These are phyloP conservation scores for Calonectria multiphialidica DNA, from an alignment of 2,329 filamentous ascomycete species.

Conservation along the genomic window DNA sequence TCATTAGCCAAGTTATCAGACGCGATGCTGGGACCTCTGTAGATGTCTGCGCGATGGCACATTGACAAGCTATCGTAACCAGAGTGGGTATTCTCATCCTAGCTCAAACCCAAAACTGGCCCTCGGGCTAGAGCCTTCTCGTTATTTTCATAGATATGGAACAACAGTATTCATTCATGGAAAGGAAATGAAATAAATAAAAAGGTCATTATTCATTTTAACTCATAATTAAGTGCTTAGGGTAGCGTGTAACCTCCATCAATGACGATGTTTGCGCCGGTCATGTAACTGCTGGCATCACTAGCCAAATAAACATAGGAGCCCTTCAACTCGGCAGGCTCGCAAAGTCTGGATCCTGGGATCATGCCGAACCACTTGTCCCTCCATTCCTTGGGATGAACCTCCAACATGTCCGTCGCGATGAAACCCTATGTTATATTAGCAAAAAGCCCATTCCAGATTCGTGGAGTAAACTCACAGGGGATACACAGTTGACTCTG, in stretches of 20 bases:
- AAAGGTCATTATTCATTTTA: background rate
- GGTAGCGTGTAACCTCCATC: constrained; percentile 43
- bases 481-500: constrained; percentile 55
- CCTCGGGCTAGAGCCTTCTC: too few species aligned
- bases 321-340: constrained; percentile 50
- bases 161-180: too few species aligned
- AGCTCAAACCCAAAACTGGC: too few species aligned
- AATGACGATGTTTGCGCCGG: constrained; percentile 46
- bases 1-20: background rate
- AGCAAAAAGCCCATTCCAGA: background rate
- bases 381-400: constrained; percentile 37
- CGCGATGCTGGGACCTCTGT: background rate
- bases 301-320: constrained; percentile 53
- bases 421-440: constrained; percentile 31
- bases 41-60: too few species aligned
- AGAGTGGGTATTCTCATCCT: too few species aligned
- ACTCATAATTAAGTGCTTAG: constrained; percentile 11
- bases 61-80: too few species aligned
- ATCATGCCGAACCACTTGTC: constrained; percentile 37
- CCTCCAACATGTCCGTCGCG: constrained; percentile 37
- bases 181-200: too few species aligned
- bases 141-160: too few species aligned
- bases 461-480: constrained; percentile 36
- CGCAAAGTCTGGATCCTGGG: constrained; percentile 40
- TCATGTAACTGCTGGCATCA: constrained; percentile 56